phyloP scores from a whole-genome alignment of 2,329 filamentous ascomycete genomes.

The Achaetomium macrosporum region DNA sequence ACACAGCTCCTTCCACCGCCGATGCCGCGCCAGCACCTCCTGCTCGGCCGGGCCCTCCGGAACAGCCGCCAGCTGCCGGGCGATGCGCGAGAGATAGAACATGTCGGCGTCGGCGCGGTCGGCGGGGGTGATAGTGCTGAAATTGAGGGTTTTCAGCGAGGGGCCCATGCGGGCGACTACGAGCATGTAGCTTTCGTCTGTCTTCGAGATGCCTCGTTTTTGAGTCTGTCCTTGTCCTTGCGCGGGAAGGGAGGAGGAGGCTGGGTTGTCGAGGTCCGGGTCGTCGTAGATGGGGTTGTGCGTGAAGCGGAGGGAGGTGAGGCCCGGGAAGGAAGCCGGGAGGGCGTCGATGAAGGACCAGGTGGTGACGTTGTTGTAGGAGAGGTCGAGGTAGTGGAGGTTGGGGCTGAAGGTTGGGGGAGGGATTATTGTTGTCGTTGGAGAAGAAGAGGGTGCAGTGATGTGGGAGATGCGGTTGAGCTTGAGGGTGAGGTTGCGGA shows the following conservation, averaged over 20 bases:
- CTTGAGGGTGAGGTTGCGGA: constrained; percentile 65
- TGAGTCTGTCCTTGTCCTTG: constrained; percentile 16
- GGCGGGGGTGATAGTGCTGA: constrained; percentile 60
- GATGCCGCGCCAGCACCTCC: constrained; percentile 57
- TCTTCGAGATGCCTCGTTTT: constrained; percentile 43
- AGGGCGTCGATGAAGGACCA: constrained; percentile 74
- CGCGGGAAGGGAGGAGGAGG: constrained; percentile 12
- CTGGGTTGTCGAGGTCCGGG: constrained; percentile 29
- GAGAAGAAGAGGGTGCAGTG: constrained; percentile 26
- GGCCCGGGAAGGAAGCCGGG: constrained; percentile 60
- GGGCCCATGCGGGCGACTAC: constrained; percentile 66
- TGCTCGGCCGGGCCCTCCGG: constrained; percentile 39
- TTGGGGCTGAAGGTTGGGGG: constrained; percentile 46
- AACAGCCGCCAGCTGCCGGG: constrained; percentile 61
- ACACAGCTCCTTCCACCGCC: constrained; percentile 68
- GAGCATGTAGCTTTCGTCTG: constrained; percentile 85
- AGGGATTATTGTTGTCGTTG: constrained; percentile 28
- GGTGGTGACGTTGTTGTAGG: constrained; percentile 60
- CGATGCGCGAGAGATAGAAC: constrained; percentile 85
- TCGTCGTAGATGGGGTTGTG: constrained; percentile 78
- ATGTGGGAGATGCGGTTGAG: constrained; percentile 61
- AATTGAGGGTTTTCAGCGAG: constrained; percentile 64
- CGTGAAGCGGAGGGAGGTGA: constrained; percentile 70
- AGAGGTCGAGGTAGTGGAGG: constrained; percentile 64
- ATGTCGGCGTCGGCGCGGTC: constrained; percentile 86